Conservation (phyloP, 176 grass and related monocot species). For the Oryza rufipogon region DNA sequence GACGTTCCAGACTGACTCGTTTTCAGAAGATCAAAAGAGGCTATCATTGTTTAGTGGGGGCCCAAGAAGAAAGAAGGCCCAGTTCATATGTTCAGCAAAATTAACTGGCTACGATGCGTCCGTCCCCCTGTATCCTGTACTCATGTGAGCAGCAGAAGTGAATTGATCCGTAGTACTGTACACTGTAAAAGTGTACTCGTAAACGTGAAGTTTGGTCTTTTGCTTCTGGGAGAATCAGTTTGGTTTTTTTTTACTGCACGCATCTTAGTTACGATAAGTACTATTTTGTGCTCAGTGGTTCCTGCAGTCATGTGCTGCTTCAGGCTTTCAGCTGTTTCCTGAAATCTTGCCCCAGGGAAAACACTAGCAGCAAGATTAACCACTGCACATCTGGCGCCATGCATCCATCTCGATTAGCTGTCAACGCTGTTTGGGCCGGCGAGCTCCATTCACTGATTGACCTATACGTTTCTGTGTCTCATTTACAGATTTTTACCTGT, state of each 20-base stretch:
- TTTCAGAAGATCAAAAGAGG: not conserved
- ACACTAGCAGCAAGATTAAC: constrained; percentile 10
- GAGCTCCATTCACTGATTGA: constrained; percentile 32
- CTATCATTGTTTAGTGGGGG: not conserved
- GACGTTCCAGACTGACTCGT: too few species aligned
- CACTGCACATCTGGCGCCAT: not conserved
- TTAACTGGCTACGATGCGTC: not conserved
- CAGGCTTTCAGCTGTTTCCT: constrained; percentile 19
- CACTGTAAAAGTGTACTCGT: not conserved
- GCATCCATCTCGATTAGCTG: not conserved
- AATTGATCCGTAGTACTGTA: not conserved
- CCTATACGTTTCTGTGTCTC: not conserved
- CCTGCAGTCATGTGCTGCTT: not conserved
- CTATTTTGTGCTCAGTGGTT: not conserved
- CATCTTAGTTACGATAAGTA: not conserved
- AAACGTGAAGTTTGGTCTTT: not conserved
- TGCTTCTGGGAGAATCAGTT: not conserved
- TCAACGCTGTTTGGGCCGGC: not conserved
- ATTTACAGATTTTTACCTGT: constrained; percentile 32
- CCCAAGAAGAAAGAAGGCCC: not conserved
- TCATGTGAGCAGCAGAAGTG: not conserved
- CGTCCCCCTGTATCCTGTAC: not conserved
- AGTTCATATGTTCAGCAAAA: not conserved
- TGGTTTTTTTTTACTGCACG: not conserved
- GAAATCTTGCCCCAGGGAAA: constrained; percentile 39